These are phyloP conservation scores for Epichloe sibirici DNA, from an alignment of 2,329 filamentous ascomycete genomes.

Conservation along the genomic window DNA sequence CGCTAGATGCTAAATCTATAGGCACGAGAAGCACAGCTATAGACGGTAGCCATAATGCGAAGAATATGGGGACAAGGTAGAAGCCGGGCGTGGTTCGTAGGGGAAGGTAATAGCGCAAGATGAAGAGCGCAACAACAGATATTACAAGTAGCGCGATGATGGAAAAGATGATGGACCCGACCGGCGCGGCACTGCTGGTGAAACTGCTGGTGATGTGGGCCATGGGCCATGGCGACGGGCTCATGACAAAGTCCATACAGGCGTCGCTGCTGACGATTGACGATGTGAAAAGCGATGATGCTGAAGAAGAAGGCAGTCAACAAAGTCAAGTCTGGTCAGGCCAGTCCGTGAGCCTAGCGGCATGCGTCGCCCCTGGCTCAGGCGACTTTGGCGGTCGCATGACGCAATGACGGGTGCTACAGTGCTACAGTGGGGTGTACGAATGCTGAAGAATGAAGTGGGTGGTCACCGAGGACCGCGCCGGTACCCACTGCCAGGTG, in stretches of 20 bases:
- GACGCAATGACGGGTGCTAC: slow-evolving; percentile 5
- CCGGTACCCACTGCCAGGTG: neutral
- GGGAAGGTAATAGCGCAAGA: slow-evolving; percentile 82
- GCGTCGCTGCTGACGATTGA: neutral
- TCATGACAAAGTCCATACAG: slow-evolving; percentile 17
- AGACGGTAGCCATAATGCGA: slow-evolving; percentile 85
- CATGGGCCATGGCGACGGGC: slow-evolving; percentile 37
- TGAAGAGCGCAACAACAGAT: slow-evolving; percentile 64
- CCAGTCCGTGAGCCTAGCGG: neutral
- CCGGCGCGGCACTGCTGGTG: slow-evolving; percentile 44
- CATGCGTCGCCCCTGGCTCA: neutral
- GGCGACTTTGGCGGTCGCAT: slow-evolving; percentile 2
- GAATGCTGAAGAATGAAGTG: neutral
- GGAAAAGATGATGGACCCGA: slow-evolving; percentile 72
- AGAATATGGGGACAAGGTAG: slow-evolving; percentile 83
- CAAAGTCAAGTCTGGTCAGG: no score
- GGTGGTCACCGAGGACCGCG: neutral
- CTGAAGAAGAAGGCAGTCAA: neutral
- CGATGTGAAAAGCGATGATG: neutral
- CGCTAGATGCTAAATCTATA: slow-evolving; percentile 85
- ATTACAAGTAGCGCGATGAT: slow-evolving; percentile 60
- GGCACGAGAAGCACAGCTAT: slow-evolving; percentile 87
- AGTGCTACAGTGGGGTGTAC: no score
- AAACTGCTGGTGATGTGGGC: slow-evolving; percentile 37
- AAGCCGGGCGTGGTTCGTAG: slow-evolving; percentile 84